phyloP scores from a whole-genome alignment of 2,329 filamentous ascomycete species.

The Aspergillus piperis region DNA sequence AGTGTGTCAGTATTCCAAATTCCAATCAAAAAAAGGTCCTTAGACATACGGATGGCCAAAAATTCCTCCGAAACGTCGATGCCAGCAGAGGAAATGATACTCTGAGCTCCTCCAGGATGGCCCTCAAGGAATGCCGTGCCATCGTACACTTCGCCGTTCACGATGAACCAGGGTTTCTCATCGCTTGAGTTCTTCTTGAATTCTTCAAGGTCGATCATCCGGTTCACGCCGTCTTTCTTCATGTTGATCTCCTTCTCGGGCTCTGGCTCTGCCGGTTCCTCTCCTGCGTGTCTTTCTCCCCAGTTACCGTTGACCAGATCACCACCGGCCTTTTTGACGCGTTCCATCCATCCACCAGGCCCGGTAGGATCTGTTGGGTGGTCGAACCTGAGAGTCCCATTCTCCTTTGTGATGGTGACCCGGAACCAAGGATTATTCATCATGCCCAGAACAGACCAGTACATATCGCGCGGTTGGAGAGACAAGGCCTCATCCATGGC shows the following conservation, averaged over 20 bases:
- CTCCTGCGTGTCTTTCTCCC: conserved; percentile 69
- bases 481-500: conserved; percentile 91
- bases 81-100: conserved; percentile 79
- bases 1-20: background rate
- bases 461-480: conserved; percentile 87
- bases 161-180: conserved; percentile 78
- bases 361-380: conserved; percentile 83
- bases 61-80: conserved; percentile 86
- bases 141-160: conserved; percentile 86
- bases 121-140: conserved; percentile 76
- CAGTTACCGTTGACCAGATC: conserved; percentile 80
- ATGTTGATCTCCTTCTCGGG: conserved; percentile 71
- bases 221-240: conserved; percentile 67
- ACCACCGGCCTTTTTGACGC: conserved; percentile 78
- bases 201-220: conserved; percentile 69
- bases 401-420: conserved; percentile 71
- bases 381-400: conserved; percentile 70
- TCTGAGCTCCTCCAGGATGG: conserved; percentile 83
- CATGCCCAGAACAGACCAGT: conserved; percentile 94
- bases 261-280: conserved; percentile 45
- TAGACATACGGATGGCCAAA: conserved; percentile 77
- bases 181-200: conserved; percentile 67
- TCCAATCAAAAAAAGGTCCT: background rate
- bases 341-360: conserved; percentile 89
- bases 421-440: conserved; percentile 98